Evolutionary conservation across 495 filamentous ascomycete species (phyloP), one percentile per base, ranked within the genome.

Genomic region (Aspergillus panamensis): DNA sequence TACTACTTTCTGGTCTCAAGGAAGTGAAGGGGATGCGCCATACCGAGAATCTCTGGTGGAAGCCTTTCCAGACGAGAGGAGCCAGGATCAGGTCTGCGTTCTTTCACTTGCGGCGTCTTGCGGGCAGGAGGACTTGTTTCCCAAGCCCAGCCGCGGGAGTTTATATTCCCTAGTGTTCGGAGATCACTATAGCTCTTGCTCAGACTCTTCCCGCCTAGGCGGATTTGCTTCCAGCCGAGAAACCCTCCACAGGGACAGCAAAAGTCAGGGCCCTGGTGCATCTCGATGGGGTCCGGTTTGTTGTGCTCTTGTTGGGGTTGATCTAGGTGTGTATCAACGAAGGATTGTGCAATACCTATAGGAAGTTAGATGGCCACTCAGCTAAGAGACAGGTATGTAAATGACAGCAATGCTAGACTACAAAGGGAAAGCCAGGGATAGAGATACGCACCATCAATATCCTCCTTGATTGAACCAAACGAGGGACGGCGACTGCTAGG

Each of bases 151-250:
- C 77, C 74, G 52, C 75, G 69, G 29, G 73, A 63, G 57, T 76
- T 69, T 65, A 71, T 71, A 45, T 74, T 64, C 2, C 72, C 78
- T 53, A 89, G 67, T 20, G 70, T 69, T 52, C 83, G 82, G 32
- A 90, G 78, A 67, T 90, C 85, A 7, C 85, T 80, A 69, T 84
- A 88, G 72, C 88, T 91, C 76, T 82, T 85, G 74, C 87, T 90
- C 29, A 85, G 76, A 61, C 82, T 79, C 63, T 80, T 84, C 10
- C 87, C 87, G 49, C 79, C 80, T 35, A 87, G 73, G 37, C 79
- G 78, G 62, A 89, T 86, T 65, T 83, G 79, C 73, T 88, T 90
- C 87, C 87, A 89, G 43, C 86, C 86, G 58, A 81, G 71, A 61
- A 88, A 89, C 58, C 81, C 80, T 60, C 87, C 84, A 64, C 86